phyloP scores from a whole-genome alignment of 768 basidiomycete genomes.

The Suillus tomentosus region DNA sequence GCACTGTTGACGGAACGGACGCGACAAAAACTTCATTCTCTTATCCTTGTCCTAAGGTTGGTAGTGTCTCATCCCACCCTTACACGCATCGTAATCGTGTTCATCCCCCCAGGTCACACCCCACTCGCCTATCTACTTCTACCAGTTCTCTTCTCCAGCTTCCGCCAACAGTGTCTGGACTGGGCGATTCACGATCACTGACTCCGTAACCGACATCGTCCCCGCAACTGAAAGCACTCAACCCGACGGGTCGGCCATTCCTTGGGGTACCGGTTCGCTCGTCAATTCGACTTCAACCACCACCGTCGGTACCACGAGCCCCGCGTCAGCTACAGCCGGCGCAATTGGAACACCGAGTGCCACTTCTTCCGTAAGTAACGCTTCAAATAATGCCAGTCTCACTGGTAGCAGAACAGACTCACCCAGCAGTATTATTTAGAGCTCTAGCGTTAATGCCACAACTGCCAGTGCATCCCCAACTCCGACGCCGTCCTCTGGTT shows the following conservation, averaged over 20 bases:
- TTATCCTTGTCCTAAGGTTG: slow-evolving; percentile 69
- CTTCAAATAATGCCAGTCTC: slow-evolving; percentile 13
- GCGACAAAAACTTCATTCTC: slow-evolving; percentile 44
- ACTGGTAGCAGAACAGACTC: slow-evolving; percentile 10
- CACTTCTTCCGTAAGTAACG: slow-evolving; percentile 4
- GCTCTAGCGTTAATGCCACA: background rate
- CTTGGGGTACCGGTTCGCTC: slow-evolving; percentile 70
- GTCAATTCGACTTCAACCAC: slow-evolving; percentile 41
- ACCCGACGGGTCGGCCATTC: slow-evolving; percentile 49
- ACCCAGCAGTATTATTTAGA: background rate
- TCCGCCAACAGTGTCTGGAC: slow-evolving; percentile 59
- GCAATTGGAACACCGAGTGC: slow-evolving; percentile 2
- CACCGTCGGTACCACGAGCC: slow-evolving; percentile 16
- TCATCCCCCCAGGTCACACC: slow-evolving; percentile 50
- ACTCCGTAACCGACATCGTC: slow-evolving; percentile 43
- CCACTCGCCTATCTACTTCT: slow-evolving; percentile 76
- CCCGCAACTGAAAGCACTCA: slow-evolving; percentile 56
- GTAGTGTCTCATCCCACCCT: slow-evolving; percentile 18
- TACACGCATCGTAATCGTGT: slow-evolving; percentile 7
- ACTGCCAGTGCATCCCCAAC: background rate
- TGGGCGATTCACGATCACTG: slow-evolving; percentile 74
- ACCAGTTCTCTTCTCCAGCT: slow-evolving; percentile 62
- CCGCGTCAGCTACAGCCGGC: slow-evolving; percentile 13
- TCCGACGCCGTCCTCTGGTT: slow-evolving; percentile 6
- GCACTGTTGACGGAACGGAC: slow-evolving; percentile 64